Conservation (phyloP, 192 early-diverging fungal species). For the Coemansia sp. region DNA sequence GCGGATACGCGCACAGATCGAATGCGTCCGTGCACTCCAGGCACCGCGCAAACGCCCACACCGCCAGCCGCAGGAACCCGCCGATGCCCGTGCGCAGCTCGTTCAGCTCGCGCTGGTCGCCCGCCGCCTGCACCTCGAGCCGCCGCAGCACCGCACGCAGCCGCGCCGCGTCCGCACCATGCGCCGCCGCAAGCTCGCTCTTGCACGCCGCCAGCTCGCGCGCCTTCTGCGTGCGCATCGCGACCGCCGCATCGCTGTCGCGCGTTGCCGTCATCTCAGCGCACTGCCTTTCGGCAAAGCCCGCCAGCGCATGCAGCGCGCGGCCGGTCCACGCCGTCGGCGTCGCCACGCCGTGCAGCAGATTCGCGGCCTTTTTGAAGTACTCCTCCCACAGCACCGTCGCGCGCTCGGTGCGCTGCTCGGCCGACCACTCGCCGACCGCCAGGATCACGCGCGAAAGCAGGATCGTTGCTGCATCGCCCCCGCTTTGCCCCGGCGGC, state of each 20-base stretch:
- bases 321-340: slow-evolving; percentile 46
- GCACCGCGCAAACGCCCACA: slow-evolving; percentile 44
- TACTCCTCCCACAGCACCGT: slow-evolving; percentile 48
- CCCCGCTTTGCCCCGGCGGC: neutral
- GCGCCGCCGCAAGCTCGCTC: slow-evolving; percentile 15
- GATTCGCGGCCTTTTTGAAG: slow-evolving; percentile 36
- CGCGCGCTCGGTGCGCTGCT: slow-evolving; percentile 39
- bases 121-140: slow-evolving; percentile 33
- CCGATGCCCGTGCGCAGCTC: slow-evolving; percentile 25
- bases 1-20: slow-evolving; percentile 37
- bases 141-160: slow-evolving; percentile 28
- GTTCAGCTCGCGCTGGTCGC: slow-evolving; percentile 35
- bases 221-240: slow-evolving; percentile 44
- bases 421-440: slow-evolving; percentile 46
- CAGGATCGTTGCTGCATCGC: slow-evolving; percentile 21
- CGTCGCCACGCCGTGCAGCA: slow-evolving; percentile 22
- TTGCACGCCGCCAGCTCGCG: slow-evolving; percentile 42
- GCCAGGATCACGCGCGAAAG: slow-evolving; percentile 38
- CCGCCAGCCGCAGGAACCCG: slow-evolving; percentile 38
- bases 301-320: slow-evolving; percentile 42
- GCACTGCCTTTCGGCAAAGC: slow-evolving; percentile 47
- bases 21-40: slow-evolving; percentile 35
- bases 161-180: slow-evolving; percentile 4
- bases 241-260: slow-evolving; percentile 32
- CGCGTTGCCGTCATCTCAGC: slow-evolving; percentile 28